These are phyloP conservation scores for Podaxis rugospora DNA, from an alignment of 768 basidiomycete genomes.

Conservation along the genomic window DNA sequence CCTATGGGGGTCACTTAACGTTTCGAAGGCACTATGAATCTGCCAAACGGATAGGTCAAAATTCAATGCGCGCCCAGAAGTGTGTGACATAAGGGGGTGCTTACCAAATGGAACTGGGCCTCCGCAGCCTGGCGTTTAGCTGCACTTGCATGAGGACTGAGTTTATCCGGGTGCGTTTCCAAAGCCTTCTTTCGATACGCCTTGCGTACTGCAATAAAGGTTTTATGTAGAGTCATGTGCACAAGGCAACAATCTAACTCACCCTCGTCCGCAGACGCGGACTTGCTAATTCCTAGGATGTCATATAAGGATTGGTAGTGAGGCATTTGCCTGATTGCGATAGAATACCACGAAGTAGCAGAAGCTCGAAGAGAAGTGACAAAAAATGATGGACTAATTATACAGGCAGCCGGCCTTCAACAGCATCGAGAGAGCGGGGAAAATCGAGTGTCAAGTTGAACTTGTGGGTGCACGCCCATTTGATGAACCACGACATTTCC, in stretches of 20 bases:
- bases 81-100: slow-evolving; percentile 9
- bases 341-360: neutral
- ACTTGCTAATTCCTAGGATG: slow-evolving; percentile 39
- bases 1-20: slow-evolving; percentile 49
- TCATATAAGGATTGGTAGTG: slow-evolving; percentile 26
- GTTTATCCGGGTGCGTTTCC: slow-evolving; percentile 73
- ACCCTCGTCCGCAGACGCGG: slow-evolving; percentile 52
- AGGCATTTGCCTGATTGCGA: neutral
- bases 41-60: slow-evolving; percentile 21
- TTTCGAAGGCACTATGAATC: slow-evolving; percentile 62
- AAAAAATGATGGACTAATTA: neutral
- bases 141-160: slow-evolving; percentile 47
- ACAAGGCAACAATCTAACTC: slow-evolving; percentile 16
- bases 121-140: slow-evolving; percentile 50
- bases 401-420: slow-evolving; percentile 4
- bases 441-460: neutral
- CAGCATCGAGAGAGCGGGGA: neutral
- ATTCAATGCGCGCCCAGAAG: neutral
- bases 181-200: slow-evolving; percentile 65
- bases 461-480: neutral
- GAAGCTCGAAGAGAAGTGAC: neutral
- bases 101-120: slow-evolving; percentile 58
- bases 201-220: slow-evolving; percentile 47
- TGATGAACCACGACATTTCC: slow-evolving; percentile 1
- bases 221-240: neutral